Conservation (phyloP, 768 basidiomycete species). For the Baorangia bicolor region DNA sequence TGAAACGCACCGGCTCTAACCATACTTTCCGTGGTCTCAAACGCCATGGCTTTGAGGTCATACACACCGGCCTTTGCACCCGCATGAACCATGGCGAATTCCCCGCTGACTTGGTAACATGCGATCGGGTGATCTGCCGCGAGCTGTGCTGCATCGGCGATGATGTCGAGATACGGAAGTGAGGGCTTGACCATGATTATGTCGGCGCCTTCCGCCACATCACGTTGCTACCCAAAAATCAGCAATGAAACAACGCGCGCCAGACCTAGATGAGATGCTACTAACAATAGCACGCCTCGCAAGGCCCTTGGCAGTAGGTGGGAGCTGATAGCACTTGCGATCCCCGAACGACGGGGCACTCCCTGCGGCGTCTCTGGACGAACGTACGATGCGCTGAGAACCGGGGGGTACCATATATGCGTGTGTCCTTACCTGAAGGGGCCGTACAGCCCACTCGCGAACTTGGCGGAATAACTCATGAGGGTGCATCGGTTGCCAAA, state of each 20-base stretch:
- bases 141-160: conserved; percentile 80
- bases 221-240: conserved; percentile 63
- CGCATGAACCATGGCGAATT: conserved; percentile 96
- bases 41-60: conserved; percentile 88
- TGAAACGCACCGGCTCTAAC: conserved; percentile 74
- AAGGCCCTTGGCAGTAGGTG: conserved; percentile 82
- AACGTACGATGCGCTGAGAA: neutral
- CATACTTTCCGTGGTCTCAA: conserved; percentile 90
- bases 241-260: neutral
- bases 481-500: conserved; percentile 86
- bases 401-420: neutral
- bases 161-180: conserved; percentile 94
- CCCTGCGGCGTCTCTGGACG: conserved; percentile 88
- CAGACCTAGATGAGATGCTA: conserved; percentile 8
- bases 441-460: conserved; percentile 92
- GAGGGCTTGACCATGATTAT: conserved; percentile 99
- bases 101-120: conserved; percentile 96
- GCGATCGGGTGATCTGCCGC: conserved; percentile 90
- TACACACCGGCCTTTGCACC: conserved; percentile 95
- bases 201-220: conserved; percentile 89
- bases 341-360: conserved; percentile 94
- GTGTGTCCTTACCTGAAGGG: conserved; percentile 75
- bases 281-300: conserved; percentile 91
- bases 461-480: conserved; percentile 98
- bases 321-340: conserved; percentile 98